phyloP scores from a whole-genome alignment of 176 grass and related monocot species.

The Aegilops sharonensis region DNA sequence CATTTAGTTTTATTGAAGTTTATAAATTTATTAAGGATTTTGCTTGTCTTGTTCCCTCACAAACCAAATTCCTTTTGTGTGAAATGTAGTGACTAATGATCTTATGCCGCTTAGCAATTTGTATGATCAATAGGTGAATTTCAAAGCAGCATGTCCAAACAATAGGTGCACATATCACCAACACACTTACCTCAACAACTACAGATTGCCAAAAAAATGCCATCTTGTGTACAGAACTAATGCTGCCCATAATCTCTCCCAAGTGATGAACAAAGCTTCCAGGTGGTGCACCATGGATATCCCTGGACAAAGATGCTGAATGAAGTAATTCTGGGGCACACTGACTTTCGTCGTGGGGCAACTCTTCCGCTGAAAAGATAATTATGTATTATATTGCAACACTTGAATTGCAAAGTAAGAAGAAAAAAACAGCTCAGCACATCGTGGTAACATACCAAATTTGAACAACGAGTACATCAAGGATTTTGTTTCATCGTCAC shows the following conservation, averaged over 20 bases:
- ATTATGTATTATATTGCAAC: conserved; percentile 35
- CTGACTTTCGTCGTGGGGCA: conserved; percentile 29
- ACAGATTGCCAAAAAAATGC: conserved; percentile 76
- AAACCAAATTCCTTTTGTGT: conserved; percentile 22
- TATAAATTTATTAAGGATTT: not conserved
- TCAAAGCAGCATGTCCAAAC: conserved; percentile 1
- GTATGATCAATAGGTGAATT: not conserved
- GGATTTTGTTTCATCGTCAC: conserved; percentile 76
- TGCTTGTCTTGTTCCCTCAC: conserved; percentile 15
- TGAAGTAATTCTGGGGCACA: conserved; percentile 31
- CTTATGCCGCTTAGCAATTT: conserved; percentile 18
- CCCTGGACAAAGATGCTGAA: conserved; percentile 40
- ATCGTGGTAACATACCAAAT: conserved; percentile 48
- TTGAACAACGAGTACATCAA: conserved; percentile 67
- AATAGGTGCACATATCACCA: not conserved
- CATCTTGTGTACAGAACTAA: conserved; percentile 88
- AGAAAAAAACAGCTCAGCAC: not conserved
- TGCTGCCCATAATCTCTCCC: conserved; percentile 59
- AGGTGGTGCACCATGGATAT: conserved; percentile 84
- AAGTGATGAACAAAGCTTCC: conserved; percentile 84
- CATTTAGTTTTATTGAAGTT: conserved; percentile 5
- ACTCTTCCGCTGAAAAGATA: conserved; percentile 65
- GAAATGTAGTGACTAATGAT: not conserved
- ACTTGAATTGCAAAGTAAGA: not conserved
- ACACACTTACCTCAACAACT: conserved; percentile 58